Percentiles rank a stretch among this genome's conserved stretches.
Conservation (phyloP, 495 filamentous ascomycete genomes). For the Haplographium delicatum region DNA sequence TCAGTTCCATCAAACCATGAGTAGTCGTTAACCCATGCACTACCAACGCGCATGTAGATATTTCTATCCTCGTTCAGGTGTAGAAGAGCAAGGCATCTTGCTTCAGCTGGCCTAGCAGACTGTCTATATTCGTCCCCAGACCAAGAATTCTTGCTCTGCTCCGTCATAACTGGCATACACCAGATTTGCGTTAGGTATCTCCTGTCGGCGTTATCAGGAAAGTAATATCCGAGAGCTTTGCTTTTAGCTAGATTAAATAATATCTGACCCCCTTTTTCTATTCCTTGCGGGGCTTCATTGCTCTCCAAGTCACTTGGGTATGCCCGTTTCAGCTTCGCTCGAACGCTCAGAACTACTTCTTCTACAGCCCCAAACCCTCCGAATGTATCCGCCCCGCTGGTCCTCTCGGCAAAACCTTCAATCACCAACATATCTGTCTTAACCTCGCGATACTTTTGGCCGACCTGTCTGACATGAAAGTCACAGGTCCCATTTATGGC, state of each 20-base stretch:
- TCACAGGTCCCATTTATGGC: not conserved
- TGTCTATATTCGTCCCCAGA: too few species aligned
- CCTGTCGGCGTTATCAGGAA: conserved; percentile 2
- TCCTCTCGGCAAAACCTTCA: not conserved
- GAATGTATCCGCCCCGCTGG: not conserved
- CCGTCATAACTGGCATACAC: conserved; percentile 5
- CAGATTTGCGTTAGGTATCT: not conserved
- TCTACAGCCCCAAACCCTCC: not conserved
- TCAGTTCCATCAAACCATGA: not conserved
- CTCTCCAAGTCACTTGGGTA: not conserved
- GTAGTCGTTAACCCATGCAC: not conserved
- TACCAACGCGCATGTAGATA: not conserved
- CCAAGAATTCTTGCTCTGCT: too few species aligned
- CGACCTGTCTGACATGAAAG: not conserved
- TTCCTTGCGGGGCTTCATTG: not conserved
- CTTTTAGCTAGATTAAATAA: not conserved
- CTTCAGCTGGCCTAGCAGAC: not conserved
- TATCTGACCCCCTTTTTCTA: not conserved
- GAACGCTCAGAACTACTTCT: not conserved
- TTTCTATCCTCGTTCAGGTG: not conserved
- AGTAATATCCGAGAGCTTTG: conserved; percentile 1
- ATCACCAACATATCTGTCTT: not conserved
- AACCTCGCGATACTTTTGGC: not conserved
- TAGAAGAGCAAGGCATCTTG: not conserved
- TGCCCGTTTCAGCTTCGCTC: not conserved